Evolutionary conservation across 208 protist genomes (phyloP).

Genomic region (Naegleria fowleri): DNA sequence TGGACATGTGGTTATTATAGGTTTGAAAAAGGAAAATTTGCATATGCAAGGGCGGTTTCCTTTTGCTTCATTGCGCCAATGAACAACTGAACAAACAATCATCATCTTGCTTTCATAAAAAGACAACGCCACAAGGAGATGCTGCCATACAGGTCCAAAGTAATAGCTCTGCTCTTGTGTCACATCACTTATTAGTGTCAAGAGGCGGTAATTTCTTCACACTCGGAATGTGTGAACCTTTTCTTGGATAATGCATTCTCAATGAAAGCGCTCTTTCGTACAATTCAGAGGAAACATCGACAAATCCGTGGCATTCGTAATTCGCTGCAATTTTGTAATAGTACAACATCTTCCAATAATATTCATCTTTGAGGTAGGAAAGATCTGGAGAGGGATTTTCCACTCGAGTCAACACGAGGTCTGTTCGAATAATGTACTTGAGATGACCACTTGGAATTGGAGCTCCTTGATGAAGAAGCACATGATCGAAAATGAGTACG

Average conservation of each 20-base stretch:
- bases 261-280: conserved; percentile 32
- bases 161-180: too few species aligned
- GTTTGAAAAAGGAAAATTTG: too few species aligned
- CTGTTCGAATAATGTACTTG: conserved; percentile 27
- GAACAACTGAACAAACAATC: too few species aligned
- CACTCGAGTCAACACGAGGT: conserved; percentile 16
- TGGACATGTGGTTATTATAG: too few species aligned
- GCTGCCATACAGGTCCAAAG: too few species aligned
- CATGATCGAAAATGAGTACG: conserved; percentile 28
- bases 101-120: too few species aligned
- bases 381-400: neutral
- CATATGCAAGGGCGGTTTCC: too few species aligned
- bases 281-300: conserved; percentile 18
- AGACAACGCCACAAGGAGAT: too few species aligned
- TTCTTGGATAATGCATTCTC: conserved; percentile 2
- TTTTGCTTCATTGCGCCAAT: too few species aligned
- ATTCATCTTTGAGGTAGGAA: neutral
- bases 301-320: conserved; percentile 25
- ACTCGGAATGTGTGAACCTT: neutral
- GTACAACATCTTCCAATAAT: neutral
- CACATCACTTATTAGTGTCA: too few species aligned
- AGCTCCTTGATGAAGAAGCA: conserved; percentile 19
- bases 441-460: neutral
- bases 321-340: conserved; percentile 18
- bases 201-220: too few species aligned